Conservation (phyloP, 1,139 yeast genomes). For the Kodamaea derodonti region DNA sequence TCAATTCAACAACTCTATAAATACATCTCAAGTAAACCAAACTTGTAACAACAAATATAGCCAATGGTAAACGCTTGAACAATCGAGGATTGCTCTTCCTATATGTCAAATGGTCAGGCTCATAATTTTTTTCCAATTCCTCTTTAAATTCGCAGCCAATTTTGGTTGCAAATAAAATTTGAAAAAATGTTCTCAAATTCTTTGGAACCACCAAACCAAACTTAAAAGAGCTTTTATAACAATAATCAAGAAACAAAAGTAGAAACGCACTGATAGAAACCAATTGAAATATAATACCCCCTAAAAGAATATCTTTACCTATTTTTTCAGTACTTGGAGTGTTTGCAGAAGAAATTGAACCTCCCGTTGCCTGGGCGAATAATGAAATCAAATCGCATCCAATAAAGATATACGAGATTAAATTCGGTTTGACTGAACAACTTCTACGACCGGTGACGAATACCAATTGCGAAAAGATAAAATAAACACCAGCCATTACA, state of each 20-base stretch:
- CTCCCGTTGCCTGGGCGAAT: conserved; percentile 35
- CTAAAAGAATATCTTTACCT: conserved; percentile 34
- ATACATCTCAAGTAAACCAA: conserved; percentile 29
- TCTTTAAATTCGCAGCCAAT: conserved; percentile 14
- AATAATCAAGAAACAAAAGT: conserved; percentile 24
- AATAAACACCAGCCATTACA: conserved; percentile 55
- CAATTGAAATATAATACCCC: conserved; percentile 38
- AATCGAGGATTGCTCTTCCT: conserved; percentile 10
- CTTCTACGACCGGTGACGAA: conserved; percentile 25
- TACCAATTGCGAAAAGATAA: conserved; percentile 40
- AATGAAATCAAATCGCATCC: conserved; percentile 30
- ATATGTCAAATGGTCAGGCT: conserved; percentile 13
- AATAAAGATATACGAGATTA: conserved; percentile 33
- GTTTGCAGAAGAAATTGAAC: conserved; percentile 28
- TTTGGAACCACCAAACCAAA: conserved; percentile 2
- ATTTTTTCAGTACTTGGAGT: conserved; percentile 15
- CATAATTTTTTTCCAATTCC: conserved; percentile 19
- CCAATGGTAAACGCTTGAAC: conserved; percentile 24
- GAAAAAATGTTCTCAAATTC: conserved; percentile 8
- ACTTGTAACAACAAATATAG: conserved; percentile 16
- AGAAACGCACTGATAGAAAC: conserved; percentile 33
- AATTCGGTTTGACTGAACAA: conserved; percentile 27
- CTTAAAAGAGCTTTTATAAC: conserved; percentile 21
- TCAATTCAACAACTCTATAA: conserved; percentile 29
- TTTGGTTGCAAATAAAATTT: conserved; percentile 22